A percentile compares a stretch with the other conserved stretches of the same genome.
Conservation (phyloP, 495 filamentous ascomycete species). For the Darksidea phi region DNA sequence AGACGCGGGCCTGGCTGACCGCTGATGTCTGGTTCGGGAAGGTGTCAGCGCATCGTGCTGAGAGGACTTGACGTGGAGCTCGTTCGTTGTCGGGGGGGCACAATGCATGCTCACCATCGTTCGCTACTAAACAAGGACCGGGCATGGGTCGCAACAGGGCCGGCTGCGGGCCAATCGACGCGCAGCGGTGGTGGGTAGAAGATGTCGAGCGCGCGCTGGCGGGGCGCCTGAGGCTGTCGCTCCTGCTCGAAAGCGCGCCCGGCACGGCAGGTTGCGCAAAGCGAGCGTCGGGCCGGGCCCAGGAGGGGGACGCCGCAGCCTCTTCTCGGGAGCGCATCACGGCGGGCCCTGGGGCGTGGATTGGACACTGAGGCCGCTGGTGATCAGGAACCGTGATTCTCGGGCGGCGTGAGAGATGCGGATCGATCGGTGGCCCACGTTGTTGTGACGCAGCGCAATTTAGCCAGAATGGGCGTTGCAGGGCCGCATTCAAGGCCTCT, state of each 20-base stretch:
- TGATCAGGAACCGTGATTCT: constrained; percentile 10
- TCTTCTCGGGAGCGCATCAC: not conserved
- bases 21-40: constrained; percentile 19
- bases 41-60: constrained; percentile 25
- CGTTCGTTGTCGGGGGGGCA: constrained; percentile 7
- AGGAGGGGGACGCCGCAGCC: not conserved
- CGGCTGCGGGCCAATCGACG: constrained; percentile 10
- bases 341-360: not conserved
- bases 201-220: not conserved
- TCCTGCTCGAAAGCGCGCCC: not conserved
- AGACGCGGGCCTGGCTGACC: not conserved
- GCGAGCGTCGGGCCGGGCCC: not conserved
- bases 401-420: constrained; percentile 19
- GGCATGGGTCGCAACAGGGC: not conserved
- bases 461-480: constrained; percentile 22
- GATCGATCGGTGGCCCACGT: constrained; percentile 34
- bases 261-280: constrained; percentile 8
- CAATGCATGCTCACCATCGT: not conserved
- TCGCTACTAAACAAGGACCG: not conserved
- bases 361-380: not conserved
- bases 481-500: not conserved
- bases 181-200: not conserved
- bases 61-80: not conserved
- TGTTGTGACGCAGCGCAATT: constrained; percentile 24
- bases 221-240: not conserved